Base-by-base conservation (phyloP, 2,329 filamentous ascomycete species). In the Monilinia aucupariae region DNA sequence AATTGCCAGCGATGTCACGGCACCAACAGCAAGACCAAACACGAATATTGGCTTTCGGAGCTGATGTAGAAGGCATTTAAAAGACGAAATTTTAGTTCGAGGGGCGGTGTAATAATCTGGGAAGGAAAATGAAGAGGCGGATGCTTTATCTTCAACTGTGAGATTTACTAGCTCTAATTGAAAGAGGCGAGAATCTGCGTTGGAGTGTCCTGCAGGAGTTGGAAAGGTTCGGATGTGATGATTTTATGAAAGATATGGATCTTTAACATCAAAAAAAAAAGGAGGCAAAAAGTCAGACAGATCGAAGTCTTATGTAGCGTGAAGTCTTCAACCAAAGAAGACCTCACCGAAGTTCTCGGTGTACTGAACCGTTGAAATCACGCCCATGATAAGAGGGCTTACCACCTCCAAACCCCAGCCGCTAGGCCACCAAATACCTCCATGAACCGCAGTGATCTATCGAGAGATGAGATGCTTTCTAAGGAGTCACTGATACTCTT, bases 1-100 rank as follows among this genome's bases (percentile, higher is more conserved):
- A 56, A 6, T 49, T 8, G 8, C 51, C 51, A 22, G 12, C 6
- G 25, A 8, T 9, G 30, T 56, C 51, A 39, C 51, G 43, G 25
- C 60, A 62, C 51, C 4, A 37, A 32, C 41, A 56, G 12, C 60
- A 62, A 48, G 60, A 56, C 60, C 60, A 62, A 22, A 49, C 7
- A 4, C 9, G 41, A 27, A 56, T 43, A 30, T 1, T 17, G 8
- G 43, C 12, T 32, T 62, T 62, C 22, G 59, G 50, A 27, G 50
- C 30, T 43, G 50, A 20, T 48, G 17, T n/a, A 34, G 59, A n/a
- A 30, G 60, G 43, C 60, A 62, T 62, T 7, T 48, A 5, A 52
- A 48, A 39, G 20, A 34, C 8, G 9, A 10, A 25, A 12, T 27
- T 34, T 25, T 47, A 20, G 4, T 45, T 47, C 4, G 54, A 25